A percentile compares a stretch with the other conserved stretches of the same genome.
These are phyloP conservation scores for Cyberlindnera misumaiensis DNA, from an alignment of 805 yeast species.

Conservation along the genomic window DNA sequence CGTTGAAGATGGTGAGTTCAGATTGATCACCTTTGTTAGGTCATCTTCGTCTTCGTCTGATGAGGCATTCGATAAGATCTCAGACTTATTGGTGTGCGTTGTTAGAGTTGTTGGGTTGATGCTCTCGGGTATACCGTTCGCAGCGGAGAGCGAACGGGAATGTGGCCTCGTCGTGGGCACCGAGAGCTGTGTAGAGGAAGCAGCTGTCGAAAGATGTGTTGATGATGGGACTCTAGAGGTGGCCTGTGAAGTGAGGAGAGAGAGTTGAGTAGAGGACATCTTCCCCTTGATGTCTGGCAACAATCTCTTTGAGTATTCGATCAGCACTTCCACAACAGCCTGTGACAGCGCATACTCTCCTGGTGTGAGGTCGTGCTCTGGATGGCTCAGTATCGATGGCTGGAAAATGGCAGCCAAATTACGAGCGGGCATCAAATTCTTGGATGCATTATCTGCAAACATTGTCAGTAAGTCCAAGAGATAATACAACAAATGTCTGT, in stretches of 20 bases:
- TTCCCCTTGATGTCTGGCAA: constrained; percentile 46
- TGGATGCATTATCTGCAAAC: constrained; percentile 70
- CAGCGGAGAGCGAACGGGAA: constrained; percentile 38
- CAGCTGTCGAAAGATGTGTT: constrained; percentile 13
- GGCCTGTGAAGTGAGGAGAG: too few relatives aligned
- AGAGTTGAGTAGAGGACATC: neutral
- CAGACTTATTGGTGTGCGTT: constrained; percentile 4
- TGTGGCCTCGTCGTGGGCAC: constrained; percentile 23
- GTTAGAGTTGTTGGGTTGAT: constrained; percentile 16
- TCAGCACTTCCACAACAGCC: constrained; percentile 79
- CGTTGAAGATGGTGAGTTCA: too few relatives aligned
- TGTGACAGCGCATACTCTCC: constrained; percentile 86
- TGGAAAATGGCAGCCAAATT: constrained; percentile 95
- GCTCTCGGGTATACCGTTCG: constrained; percentile 36
- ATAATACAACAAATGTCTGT: constrained; percentile 79
- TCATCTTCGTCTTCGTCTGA: constrained; percentile 5
- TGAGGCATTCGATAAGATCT: constrained; percentile 3
- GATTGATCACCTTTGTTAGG: constrained; percentile 4
- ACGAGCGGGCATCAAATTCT: constrained; percentile 85
- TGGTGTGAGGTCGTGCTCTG: constrained; percentile 87
- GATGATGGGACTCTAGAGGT: constrained; percentile 2
- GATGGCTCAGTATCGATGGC: constrained; percentile 92
- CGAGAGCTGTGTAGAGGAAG: constrained; percentile 11
- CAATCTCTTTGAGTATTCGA: constrained; percentile 75
- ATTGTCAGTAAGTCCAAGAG: constrained; percentile 79